Evolutionary conservation across 116 monocot species (phyloP).

Genomic region (Dioscorea cayenensis): DNA sequence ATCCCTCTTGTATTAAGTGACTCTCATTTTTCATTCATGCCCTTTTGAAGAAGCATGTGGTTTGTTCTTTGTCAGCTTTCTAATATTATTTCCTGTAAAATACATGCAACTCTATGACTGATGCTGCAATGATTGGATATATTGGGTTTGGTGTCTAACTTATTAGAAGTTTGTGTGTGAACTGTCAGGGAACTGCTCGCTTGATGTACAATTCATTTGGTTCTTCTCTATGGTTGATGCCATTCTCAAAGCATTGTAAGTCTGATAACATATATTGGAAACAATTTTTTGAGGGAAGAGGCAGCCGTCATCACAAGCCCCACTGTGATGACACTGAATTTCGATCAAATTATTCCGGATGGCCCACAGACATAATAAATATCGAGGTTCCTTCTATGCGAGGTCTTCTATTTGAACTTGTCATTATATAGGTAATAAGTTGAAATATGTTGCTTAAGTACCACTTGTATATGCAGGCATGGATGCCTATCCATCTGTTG

Average conservation of each 20-base stretch:
- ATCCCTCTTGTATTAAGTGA: too few relatives aligned
- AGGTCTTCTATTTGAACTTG: constrained; percentile 35
- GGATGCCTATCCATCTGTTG: constrained; percentile 71
- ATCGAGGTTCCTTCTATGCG: constrained; percentile 75
- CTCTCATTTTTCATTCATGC: too few relatives aligned
- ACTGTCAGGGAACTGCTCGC: constrained; percentile 82
- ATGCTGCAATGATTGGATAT: too few relatives aligned
- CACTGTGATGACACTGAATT: constrained; percentile 75
- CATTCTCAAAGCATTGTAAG: constrained; percentile 88
- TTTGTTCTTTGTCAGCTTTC: too few relatives aligned
- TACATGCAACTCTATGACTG: too few relatives aligned
- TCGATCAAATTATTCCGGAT: constrained; percentile 67
- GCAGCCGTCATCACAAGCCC: constrained; percentile 21
- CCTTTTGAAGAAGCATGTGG: too few relatives aligned
- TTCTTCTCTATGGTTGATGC: constrained; percentile 83
- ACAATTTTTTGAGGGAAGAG: constrained; percentile 68
- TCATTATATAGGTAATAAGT: neutral
- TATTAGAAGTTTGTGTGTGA: constrained; percentile 2
- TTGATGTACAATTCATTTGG: constrained; percentile 88
- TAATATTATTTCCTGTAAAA: too few relatives aligned
- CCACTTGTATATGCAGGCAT: constrained; percentile 19
- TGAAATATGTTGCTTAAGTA: neutral
- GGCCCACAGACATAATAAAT: constrained; percentile 84
- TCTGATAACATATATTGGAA: constrained; percentile 80
- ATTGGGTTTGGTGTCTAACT: neutral